Conservation (phyloP, 352 stramenopile species). For the Pelagophyceae sp. region DNA sequence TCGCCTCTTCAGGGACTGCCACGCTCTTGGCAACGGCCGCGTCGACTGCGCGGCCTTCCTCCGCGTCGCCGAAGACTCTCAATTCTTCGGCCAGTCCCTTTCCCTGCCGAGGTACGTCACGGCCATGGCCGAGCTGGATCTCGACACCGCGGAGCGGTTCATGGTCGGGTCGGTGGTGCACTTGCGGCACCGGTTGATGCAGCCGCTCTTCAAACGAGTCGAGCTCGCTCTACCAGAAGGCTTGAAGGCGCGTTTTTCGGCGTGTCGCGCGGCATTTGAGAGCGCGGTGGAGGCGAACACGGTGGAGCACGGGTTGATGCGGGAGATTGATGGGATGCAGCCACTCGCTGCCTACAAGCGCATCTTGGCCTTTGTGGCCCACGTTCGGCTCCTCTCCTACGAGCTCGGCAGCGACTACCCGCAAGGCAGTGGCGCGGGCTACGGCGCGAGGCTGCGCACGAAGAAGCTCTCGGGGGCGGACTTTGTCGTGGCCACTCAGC, state of each 20-base stretch:
- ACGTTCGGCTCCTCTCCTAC: conserved; percentile 20
- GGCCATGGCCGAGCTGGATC: background rate
- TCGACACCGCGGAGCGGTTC: background rate
- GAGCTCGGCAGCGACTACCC: conserved; percentile 25
- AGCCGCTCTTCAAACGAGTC: conserved; percentile 21
- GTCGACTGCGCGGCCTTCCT: conserved; percentile 78
- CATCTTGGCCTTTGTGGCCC: conserved; percentile 16
- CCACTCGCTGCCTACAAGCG: conserved; percentile 29
- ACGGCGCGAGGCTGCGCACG: conserved; percentile 1
- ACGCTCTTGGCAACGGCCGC: conserved; percentile 49
- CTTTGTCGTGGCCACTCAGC: conserved; percentile 14
- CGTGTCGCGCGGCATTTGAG: conserved; percentile 18
- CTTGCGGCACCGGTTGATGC: conserved; percentile 24
- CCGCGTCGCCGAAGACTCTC: conserved; percentile 57
- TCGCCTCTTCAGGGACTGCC: conserved; percentile 32
- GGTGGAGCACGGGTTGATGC: no score
- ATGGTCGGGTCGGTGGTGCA: conserved; percentile 21
- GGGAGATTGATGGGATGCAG: conserved; percentile 29
- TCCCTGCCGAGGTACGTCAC: conserved; percentile 35
- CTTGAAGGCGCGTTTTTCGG: conserved; percentile 4
- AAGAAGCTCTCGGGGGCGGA: background rate
- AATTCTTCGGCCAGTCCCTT: conserved; percentile 77
- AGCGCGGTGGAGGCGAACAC: conserved; percentile 4
- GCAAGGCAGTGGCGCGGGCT: conserved; percentile 2
- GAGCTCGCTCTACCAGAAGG: conserved; percentile 19